A percentile compares a stretch with the other conserved stretches of the same genome.
Conservation (phyloP, 208 protist genomes). For the Trypanosoma theileri region DNA sequence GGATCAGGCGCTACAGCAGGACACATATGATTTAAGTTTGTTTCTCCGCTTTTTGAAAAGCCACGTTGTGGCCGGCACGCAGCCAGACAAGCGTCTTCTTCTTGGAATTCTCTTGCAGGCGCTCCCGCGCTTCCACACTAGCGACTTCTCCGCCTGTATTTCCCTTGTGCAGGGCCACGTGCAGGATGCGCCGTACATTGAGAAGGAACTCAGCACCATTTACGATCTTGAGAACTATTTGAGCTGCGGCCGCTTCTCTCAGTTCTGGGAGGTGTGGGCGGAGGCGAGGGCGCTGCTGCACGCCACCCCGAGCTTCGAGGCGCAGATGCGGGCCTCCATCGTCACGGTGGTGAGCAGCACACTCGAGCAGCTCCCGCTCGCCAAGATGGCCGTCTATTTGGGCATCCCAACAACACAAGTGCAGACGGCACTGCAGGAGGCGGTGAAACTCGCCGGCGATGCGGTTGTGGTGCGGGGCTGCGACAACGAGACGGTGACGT, state of each 20-base stretch:
- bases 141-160: constrained; percentile 86
- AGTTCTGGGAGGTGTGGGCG: constrained; percentile 81
- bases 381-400: constrained; percentile 59
- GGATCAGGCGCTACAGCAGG: constrained; percentile 73
- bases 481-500: constrained; percentile 49
- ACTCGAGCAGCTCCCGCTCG: constrained; percentile 52
- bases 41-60: constrained; percentile 84
- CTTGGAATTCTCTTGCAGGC: constrained; percentile 81
- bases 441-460: constrained; percentile 51
- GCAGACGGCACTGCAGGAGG: constrained; percentile 50
- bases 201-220: constrained; percentile 79
- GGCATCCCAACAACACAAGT: constrained; percentile 51
- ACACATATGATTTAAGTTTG: constrained; percentile 78
- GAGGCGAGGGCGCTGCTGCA: constrained; percentile 63
- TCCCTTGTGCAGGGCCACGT: constrained; percentile 81
- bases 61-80: constrained; percentile 55
- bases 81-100: constrained; percentile 75
- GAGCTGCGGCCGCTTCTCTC: constrained; percentile 72
- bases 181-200: constrained; percentile 71
- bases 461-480: constrained; percentile 41
- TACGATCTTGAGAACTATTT: constrained; percentile 90
- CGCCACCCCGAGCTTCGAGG: constrained; percentile 78
- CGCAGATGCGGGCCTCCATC: constrained; percentile 73
- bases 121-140: constrained; percentile 82
- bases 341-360: constrained; percentile 70